Evolutionary conservation across 345 rosid species (phyloP), one percentile per base, ranked within the genome.

Genomic region (Syzygium grande): DNA sequence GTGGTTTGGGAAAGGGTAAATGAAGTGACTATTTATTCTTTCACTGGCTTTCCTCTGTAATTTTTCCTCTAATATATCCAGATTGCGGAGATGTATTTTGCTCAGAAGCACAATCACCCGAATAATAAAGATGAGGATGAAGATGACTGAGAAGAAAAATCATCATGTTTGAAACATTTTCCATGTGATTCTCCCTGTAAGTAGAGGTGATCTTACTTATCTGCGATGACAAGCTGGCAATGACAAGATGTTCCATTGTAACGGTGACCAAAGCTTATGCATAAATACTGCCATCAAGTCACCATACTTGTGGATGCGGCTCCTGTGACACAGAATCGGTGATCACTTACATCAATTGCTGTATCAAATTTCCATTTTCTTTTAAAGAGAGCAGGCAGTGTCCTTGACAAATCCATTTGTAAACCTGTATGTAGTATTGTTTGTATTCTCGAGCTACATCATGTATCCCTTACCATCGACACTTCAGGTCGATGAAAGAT

Each of bases 81-180:
- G 99, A 93, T 96, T 89, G 99, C 99, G 23, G 98, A 96, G 85
- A 91, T 98, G 97, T 95, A 95, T 90, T 89, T 87, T 83, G 95
- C 97, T 90, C 99, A 95, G 88, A 94, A 94, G 63, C 94, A 93
- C 89, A 94, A 94, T 92, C 97, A 94, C 86, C 92, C 55, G 16
- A 86, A 89, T 84, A 63, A 94, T 87, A 91, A 93, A 79, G 95
- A 87, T 79, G 92, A 94, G 65, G 90, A 90, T 84, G 98, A 94
- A n/a, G 97, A 96, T 58, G 97, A 96, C 52, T 94, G 93, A 93
- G 88, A 87, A 77, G 51, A 84, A 88, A 79, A 51, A 41, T 79
- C 54, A 51, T 58, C 51, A 53, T 43, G 83, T 73, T 73, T 73
- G 2, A 38, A 30, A 51, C 43, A 38, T 79, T 53, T 52, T n/a